Evolutionary conservation across 148 eudicot species (phyloP).

Genomic region (Selenicereus undatus): DNA sequence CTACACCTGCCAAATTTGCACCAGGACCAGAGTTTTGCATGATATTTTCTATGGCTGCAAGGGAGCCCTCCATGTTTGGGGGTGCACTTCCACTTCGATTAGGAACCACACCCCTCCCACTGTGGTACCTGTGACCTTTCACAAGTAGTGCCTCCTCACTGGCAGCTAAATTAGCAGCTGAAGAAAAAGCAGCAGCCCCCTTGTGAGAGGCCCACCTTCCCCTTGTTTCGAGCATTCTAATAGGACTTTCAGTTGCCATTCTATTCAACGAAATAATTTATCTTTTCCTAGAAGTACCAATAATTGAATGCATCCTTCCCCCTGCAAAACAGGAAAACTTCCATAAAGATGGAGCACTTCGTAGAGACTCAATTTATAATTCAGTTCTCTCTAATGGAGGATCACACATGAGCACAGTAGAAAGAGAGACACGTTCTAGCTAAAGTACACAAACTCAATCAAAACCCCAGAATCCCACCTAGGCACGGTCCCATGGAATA

Average conservation of each 20-base stretch:
- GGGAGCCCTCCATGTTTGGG: constrained; percentile 83
- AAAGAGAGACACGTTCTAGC: neutral
- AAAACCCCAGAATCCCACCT: neutral
- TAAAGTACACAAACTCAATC: neutral
- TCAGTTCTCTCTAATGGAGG: neutral
- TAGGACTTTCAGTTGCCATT: constrained; percentile 89
- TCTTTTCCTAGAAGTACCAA: constrained; percentile 23
- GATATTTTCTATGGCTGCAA: constrained; percentile 60
- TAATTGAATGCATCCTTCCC: constrained; percentile 15
- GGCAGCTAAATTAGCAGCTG: constrained; percentile 37
- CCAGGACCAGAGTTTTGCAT: constrained; percentile 35
- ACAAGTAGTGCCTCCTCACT: constrained; percentile 55
- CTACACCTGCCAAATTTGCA: constrained; percentile 33
- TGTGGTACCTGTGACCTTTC: constrained; percentile 41
- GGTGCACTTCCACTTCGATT: constrained; percentile 87
- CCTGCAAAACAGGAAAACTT: constrained; percentile 25
- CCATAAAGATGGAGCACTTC: constrained; percentile 13
- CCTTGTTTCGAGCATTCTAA: constrained; percentile 60
- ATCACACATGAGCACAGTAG: neutral
- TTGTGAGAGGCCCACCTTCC: constrained; percentile 57
- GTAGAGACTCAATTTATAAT: constrained; percentile 1
- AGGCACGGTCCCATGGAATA: neutral
- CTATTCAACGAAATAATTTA: constrained; percentile 17
- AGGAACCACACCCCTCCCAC: constrained; percentile 42
- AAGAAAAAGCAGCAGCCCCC: constrained; percentile 41